Conservation (phyloP, 176 grass and related monocot genomes). For the Phyllostachys edulis region DNA sequence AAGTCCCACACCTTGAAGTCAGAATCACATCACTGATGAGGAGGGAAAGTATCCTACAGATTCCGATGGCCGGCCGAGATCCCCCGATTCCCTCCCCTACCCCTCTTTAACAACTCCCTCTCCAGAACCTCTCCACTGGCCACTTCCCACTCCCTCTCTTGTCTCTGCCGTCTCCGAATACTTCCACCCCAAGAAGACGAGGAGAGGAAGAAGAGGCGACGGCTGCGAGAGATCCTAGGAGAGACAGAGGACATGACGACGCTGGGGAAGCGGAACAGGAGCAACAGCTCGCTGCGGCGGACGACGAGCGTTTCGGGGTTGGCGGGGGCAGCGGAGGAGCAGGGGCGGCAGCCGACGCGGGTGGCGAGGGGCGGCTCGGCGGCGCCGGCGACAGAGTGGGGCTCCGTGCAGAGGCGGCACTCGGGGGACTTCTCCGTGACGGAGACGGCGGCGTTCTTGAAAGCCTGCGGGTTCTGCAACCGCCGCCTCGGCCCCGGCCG, state of each 20-base stretch:
- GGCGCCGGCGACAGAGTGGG: conserved; percentile 12
- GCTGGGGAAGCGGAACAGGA: conserved; percentile 62
- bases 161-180: background rate
- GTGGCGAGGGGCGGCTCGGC: background rate
- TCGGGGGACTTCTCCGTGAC: conserved; percentile 35
- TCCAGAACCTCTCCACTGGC: background rate
- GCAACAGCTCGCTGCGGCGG: conserved; percentile 33
- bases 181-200: background rate
- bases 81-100: background rate
- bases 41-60: conserved; percentile 23
- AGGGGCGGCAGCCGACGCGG: background rate
- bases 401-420: conserved; percentile 40
- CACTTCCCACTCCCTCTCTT: background rate
- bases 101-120: conserved; percentile 30
- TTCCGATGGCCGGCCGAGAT: conserved; percentile 59
- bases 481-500: conserved; percentile 83
- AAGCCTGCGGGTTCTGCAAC: conserved; percentile 76
- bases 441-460: conserved; percentile 73
- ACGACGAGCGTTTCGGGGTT: conserved; percentile 59
- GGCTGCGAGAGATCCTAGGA: background rate
- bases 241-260: conserved; percentile 8
- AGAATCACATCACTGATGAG: conserved; percentile 10
- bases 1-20: background rate
- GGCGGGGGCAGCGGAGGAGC: conserved; percentile 15
- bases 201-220: background rate